These are phyloP conservation scores for Fraxinus sp. DNA, from an alignment of 305 asterid species.

Conservation along the genomic window DNA sequence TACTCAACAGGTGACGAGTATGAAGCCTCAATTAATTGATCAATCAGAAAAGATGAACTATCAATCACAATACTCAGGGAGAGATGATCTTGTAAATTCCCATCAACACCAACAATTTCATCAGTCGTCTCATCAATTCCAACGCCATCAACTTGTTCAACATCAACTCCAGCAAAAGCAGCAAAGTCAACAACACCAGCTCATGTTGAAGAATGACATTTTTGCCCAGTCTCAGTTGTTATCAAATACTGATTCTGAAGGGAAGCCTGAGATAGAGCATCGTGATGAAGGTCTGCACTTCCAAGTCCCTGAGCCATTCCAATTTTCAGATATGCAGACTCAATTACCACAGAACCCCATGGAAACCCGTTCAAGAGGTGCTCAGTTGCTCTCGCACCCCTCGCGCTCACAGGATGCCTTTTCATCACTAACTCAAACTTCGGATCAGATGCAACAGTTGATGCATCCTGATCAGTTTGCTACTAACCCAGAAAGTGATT, in stretches of 20 bases:
- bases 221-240: conserved; percentile 52
- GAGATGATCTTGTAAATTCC: conserved; percentile 51
- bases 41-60: conserved; percentile 52
- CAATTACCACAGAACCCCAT: conserved; percentile 49
- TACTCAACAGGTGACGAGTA: conserved; percentile 50
- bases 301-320: conserved; percentile 60
- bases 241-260: conserved; percentile 52
- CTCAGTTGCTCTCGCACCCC: conserved; percentile 48
- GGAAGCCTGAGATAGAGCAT: conserved; percentile 56
- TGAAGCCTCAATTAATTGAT: conserved; percentile 50
- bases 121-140: conserved; percentile 68
- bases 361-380: conserved; percentile 55
- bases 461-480: conserved; percentile 55
- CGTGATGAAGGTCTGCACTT: conserved; percentile 50
- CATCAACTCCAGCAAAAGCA: conserved; percentile 59
- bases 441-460: conserved; percentile 60
- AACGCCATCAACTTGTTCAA: conserved; percentile 51
- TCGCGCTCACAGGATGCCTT: conserved; percentile 45
- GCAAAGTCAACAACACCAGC: conserved; percentile 63
- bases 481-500: conserved; percentile 53
- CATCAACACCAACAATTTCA: conserved; percentile 57
- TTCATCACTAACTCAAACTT: conserved; percentile 46
- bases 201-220: conserved; percentile 45
- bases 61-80: conserved; percentile 47
- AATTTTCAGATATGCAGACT: conserved; percentile 55